Percentiles rank a stretch among this genome's conserved stretches.
phyloP scores from a whole-genome alignment of 306 rosid species.

The Cercis canadensis region DNA sequence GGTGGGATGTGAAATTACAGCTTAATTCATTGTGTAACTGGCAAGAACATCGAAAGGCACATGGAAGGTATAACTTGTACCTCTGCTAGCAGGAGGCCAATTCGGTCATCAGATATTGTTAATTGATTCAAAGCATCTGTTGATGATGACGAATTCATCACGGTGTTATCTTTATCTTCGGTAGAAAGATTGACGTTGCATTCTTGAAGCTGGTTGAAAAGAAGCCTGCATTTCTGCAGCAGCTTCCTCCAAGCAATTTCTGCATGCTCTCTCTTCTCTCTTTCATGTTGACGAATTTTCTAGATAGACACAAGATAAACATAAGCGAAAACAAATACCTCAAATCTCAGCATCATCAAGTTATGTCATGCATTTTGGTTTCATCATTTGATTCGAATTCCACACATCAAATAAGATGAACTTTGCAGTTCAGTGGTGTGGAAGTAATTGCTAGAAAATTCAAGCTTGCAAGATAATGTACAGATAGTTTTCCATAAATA shows the following conservation, averaged over 20 bases:
- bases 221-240: slow-evolving; percentile 64
- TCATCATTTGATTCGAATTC: slow-evolving; percentile 21
- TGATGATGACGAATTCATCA: slow-evolving; percentile 52
- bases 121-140: slow-evolving; percentile 59
- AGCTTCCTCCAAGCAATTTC: slow-evolving; percentile 57
- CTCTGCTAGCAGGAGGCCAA: slow-evolving; percentile 68
- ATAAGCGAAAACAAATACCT: neutral
- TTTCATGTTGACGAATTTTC: slow-evolving; percentile 66
- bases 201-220: slow-evolving; percentile 68
- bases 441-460: slow-evolving; percentile 32
- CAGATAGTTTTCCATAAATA: slow-evolving; percentile 12
- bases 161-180: slow-evolving; percentile 41
- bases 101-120: slow-evolving; percentile 67
- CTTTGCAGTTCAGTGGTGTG: slow-evolving; percentile 4
- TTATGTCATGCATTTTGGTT: slow-evolving; percentile 26
- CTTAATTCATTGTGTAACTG: no score
- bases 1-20: no score
- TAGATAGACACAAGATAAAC: slow-evolving; percentile 37
- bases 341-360: slow-evolving; percentile 17
- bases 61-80: slow-evolving; percentile 47
- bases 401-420: slow-evolving; percentile 11
- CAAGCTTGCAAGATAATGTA: slow-evolving; percentile 10
- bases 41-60: no score
- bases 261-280: slow-evolving; percentile 60
- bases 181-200: slow-evolving; percentile 59